A percentile compares a stretch with the other conserved stretches of the same genome.
Conservation (phyloP, 352 stramenopile species). For the Pythium plurisporium region DNA sequence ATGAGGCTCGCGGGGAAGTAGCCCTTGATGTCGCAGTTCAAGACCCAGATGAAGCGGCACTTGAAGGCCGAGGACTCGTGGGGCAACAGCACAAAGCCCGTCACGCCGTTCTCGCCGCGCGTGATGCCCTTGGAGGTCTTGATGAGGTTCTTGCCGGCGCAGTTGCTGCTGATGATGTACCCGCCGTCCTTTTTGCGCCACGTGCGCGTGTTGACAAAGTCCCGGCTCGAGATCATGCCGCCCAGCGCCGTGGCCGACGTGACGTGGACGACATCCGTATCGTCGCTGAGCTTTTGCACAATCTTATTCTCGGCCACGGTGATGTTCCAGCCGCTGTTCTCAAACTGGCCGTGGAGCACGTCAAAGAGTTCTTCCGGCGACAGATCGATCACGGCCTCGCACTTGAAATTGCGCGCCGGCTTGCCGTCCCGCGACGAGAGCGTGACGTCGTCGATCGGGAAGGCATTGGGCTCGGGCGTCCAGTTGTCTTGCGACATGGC, state of each 20-base stretch:
- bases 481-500: constrained; percentile 48
- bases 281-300: constrained; percentile 58
- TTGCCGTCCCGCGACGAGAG: constrained; percentile 73
- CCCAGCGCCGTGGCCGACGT: constrained; percentile 59
- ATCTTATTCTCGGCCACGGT: constrained; percentile 76
- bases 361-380: constrained; percentile 78
- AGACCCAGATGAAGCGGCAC: constrained; percentile 72
- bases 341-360: constrained; percentile 68
- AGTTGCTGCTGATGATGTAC: constrained; percentile 62
- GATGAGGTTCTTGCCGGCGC: constrained; percentile 64
- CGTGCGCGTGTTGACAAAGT: constrained; percentile 77
- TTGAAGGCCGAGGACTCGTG: constrained; percentile 75
- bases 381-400: constrained; percentile 55
- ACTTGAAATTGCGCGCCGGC: constrained; percentile 72
- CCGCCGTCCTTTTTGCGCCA: constrained; percentile 71
- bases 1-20: constrained; percentile 78
- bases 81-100: constrained; percentile 69
- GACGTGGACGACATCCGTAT: constrained; percentile 67
- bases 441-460: constrained; percentile 46
- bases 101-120: constrained; percentile 72
- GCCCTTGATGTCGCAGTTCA: constrained; percentile 85
- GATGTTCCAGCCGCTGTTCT: constrained; percentile 76
- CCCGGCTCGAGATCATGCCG: constrained; percentile 74
- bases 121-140: constrained; percentile 67
- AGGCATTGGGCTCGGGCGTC: constrained; percentile 52